Conservation (phyloP, 768 basidiomycete species). For the Cystofilobasidium ferigula region DNA sequence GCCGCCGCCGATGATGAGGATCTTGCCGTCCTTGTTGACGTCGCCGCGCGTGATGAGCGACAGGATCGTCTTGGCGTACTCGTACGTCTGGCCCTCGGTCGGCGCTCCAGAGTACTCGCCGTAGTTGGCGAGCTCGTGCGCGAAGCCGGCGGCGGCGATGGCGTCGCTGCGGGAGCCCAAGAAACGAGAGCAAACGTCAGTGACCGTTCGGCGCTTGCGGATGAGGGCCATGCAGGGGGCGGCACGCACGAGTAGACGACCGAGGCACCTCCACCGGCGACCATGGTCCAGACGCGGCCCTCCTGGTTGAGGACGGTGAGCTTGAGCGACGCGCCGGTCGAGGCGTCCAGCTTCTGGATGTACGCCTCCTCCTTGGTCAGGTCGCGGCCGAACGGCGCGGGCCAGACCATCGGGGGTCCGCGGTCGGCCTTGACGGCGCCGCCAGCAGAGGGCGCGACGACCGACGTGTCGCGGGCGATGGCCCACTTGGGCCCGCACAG, state of each 20-base stretch:
- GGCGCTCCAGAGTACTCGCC: constrained; percentile 99
- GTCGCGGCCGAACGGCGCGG: constrained; percentile 88
- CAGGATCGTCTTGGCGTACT: constrained; percentile 97
- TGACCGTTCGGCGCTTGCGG: too few species aligned
- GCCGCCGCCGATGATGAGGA: constrained; percentile 98
- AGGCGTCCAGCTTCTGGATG: constrained; percentile 94
- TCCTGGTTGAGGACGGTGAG: constrained; percentile 89
- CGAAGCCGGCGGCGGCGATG: constrained; percentile 84
- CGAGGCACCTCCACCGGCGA: constrained; percentile 85
- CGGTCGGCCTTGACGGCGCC: constrained; percentile 68
- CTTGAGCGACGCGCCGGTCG: constrained; percentile 95
- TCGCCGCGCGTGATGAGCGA: constrained; percentile 90
- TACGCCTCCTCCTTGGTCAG: constrained; percentile 98
- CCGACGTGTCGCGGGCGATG: constrained; percentile 75
- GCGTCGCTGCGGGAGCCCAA: constrained; percentile 46
- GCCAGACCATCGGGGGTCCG: constrained; percentile 82
- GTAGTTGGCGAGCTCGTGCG: constrained; percentile 97
- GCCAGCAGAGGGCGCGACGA: constrained; percentile 43
- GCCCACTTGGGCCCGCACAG: constrained; percentile 99
- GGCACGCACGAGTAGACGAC: constrained; percentile 49
- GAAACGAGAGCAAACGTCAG: neutral
- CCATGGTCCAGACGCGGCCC: constrained; percentile 99
- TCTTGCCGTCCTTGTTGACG: constrained; percentile 66
- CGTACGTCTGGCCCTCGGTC: constrained; percentile 95
- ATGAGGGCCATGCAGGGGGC: neutral